Base-by-base conservation (phyloP, 495 filamentous ascomycete genomes). In the Aspergillus egyptiacus region DNA sequence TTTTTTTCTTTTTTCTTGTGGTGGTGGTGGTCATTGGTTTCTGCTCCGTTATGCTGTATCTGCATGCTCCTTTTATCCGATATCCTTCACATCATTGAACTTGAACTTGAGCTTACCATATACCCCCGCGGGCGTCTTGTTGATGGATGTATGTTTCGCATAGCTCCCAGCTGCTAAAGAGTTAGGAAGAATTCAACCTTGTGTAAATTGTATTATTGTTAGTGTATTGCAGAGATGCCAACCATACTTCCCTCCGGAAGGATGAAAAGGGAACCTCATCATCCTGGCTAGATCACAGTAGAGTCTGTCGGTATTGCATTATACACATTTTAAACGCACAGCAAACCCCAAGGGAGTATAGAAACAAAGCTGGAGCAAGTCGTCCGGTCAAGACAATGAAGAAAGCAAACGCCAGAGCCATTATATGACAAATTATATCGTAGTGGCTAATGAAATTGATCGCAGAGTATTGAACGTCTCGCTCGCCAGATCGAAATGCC, bases 51-150 rank as follows among this genome's bases (percentile, higher is more conserved):
- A n/a, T n/a, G n/a, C 20, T 50, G 38, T 44, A 37, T 20, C 25
- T 25, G 35, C n/a, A 34, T 37, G 27, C 44, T 18, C 38, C 34
- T n/a, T 44, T 32, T 44, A 10, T 51, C 38, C 25, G 32, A 30
- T 33, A 28, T 23, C 42, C 15, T 50, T 50, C 30, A 43, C 25
- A n/a, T n/a, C n/a, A n/a, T n/a, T n/a, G n/a, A n/a, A n/a, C n/a
- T n/a, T n/a, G n/a, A n/a, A n/a, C n/a, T n/a, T 43, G 37, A 18
- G 14, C 38, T 36, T 43, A 50, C 14, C 48, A 51, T 51, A 51
- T 51, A 51, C 48, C 48, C 48, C 31, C 15, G 40, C 31, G 48
- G 36, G 39, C 48, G 27, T n/a, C 39, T 36, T 18, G 17, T 37
- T 43, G 23, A 36, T 50, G 27, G 9, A 50, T 50, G 8, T 42